Percentiles rank a stretch among this genome's conserved stretches.
phyloP scores from a whole-genome alignment of 176 grass and related monocot genomes.

The Musa acuminata region DNA sequence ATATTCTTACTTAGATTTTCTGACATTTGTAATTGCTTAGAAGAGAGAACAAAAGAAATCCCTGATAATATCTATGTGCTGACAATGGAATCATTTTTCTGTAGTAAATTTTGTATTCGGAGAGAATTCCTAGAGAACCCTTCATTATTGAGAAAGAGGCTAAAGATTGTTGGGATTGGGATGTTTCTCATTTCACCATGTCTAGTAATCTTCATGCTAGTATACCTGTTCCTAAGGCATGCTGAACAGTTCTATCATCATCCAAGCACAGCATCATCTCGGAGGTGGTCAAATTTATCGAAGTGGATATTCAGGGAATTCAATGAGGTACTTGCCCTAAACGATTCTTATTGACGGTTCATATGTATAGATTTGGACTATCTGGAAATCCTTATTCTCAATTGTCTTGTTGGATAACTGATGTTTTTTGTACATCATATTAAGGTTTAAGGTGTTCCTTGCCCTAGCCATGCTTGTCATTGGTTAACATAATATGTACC shows the following conservation, averaged over 20 bases:
- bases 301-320: conserved; percentile 97
- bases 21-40: too few species aligned
- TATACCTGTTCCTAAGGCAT: conserved; percentile 86
- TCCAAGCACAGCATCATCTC: conserved; percentile 85
- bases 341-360: too few species aligned
- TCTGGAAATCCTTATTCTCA: too few species aligned
- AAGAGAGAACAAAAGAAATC: too few species aligned
- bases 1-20: too few species aligned
- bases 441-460: too few species aligned
- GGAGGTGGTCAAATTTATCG: conserved; percentile 94
- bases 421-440: too few species aligned
- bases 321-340: conserved; percentile 55
- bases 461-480: too few species aligned
- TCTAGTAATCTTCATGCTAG: conserved; percentile 83
- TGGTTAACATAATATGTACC: too few species aligned
- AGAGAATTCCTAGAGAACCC: conserved; percentile 79
- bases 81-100: background rate
- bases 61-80: too few species aligned
- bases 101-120: conserved; percentile 73
- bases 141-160: conserved; percentile 57
- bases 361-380: too few species aligned
- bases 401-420: too few species aligned
- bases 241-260: conserved; percentile 96
- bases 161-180: conserved; percentile 65
- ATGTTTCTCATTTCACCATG: conserved; percentile 91